Conservation (phyloP, 2,329 filamentous ascomycete species). For the Sporothrix luriei region DNA sequence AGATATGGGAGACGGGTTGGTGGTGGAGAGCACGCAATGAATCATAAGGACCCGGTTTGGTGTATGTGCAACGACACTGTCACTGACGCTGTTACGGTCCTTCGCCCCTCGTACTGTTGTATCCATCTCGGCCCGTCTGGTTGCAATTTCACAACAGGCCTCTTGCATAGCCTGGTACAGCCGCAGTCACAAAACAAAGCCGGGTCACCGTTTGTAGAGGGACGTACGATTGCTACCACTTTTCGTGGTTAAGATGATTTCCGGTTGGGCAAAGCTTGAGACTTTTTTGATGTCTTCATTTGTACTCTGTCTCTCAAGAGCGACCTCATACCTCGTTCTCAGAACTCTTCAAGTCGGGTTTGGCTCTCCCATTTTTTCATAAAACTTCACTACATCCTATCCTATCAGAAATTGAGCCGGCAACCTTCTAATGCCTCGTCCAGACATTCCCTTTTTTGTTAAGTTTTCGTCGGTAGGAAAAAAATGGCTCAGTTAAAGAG, state of each 20-base stretch:
- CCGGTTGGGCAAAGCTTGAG: slow-evolving; percentile 16
- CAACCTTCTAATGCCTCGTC: not conserved
- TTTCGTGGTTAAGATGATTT: not conserved
- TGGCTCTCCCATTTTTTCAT: not conserved
- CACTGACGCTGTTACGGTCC: too few species aligned
- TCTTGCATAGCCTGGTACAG: slow-evolving; percentile 22
- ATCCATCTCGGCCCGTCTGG: slow-evolving; percentile 2
- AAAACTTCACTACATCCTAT: slow-evolving; percentile 10
- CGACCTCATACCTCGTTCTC: not conserved
- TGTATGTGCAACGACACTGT: not conserved
- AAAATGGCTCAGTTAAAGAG: not conserved
- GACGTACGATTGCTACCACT: not conserved
- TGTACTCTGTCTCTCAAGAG: not conserved
- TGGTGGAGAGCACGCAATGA: not conserved
- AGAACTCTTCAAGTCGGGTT: slow-evolving; percentile 9
- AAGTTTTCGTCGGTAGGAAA: not conserved
- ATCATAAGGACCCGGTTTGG: not conserved
- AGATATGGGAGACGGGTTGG: not conserved
- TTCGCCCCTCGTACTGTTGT: not conserved
- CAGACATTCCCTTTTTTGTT: slow-evolving; percentile 1
- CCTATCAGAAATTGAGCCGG: not conserved
- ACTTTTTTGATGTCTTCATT: slow-evolving; percentile 14
- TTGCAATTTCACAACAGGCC: slow-evolving; percentile 21
- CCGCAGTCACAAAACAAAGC: not conserved
- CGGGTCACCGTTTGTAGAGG: not conserved